A percentile compares a stretch with the other conserved stretches of the same genome.
Conservation (phyloP, 2,329 filamentous ascomycete genomes). For the Fusarium coffeatum region DNA sequence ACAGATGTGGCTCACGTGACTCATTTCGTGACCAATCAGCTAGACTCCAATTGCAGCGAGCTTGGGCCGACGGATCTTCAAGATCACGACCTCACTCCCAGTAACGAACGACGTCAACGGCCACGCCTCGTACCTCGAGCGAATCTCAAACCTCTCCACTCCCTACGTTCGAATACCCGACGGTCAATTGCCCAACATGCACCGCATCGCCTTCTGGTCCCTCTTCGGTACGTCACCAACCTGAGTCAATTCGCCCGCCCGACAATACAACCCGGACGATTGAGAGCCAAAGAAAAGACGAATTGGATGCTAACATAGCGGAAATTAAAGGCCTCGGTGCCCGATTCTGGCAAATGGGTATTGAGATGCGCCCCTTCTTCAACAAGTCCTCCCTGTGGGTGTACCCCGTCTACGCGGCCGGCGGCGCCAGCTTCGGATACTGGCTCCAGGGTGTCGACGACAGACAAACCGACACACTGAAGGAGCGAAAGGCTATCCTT, state of each 20-base stretch:
- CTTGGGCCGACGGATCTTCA: conserved; percentile 42
- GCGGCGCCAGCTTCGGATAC: conserved; percentile 94
- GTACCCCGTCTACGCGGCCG: conserved; percentile 88
- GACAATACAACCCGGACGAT: conserved; percentile 1
- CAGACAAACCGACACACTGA: conserved; percentile 79
- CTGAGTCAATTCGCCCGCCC: conserved; percentile 32
- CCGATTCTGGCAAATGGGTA: conserved; percentile 95
- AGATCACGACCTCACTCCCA: conserved; percentile 47
- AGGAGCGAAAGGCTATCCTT: conserved; percentile 81
- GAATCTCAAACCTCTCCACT: conserved; percentile 33
- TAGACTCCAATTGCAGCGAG: conserved; percentile 45
- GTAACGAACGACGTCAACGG: conserved; percentile 41
- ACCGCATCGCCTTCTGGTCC: conserved; percentile 82
- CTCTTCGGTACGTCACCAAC: conserved; percentile 78
- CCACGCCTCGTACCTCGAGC: conserved; percentile 37
- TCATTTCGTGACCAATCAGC: conserved; percentile 38
- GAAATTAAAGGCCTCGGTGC: conserved; percentile 79
- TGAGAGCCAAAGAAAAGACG: not conserved
- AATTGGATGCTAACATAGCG: conserved; percentile 22
- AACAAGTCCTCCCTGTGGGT: conserved; percentile 85
- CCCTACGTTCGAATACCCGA: conserved; percentile 28
- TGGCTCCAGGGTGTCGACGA: conserved; percentile 94
- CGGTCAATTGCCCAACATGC: conserved; percentile 59
- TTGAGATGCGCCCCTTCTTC: conserved; percentile 98
- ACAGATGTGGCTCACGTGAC: conserved; percentile 36